Percentiles rank a stretch among this genome's conserved stretches.
Conservation (phyloP, 371 early-diverging fungal genomes). For the Fennellomyces sp. region DNA sequence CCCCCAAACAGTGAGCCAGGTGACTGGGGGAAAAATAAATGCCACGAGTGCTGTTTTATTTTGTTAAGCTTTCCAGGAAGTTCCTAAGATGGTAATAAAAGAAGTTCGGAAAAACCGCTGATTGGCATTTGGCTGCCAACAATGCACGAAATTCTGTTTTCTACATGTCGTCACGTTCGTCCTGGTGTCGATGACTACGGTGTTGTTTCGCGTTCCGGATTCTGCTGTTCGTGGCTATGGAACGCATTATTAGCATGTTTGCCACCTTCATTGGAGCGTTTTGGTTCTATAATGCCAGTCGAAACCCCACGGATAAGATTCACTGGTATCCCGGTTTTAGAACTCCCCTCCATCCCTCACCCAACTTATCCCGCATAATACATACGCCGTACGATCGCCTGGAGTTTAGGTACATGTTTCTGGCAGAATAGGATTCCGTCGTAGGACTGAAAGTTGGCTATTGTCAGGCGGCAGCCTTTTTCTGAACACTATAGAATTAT, state of each 20-base stretch:
- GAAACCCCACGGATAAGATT: constrained; percentile 3
- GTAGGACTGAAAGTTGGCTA: constrained; percentile 38
- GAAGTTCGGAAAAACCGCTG: constrained; percentile 4
- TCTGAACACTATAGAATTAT: constrained; percentile 24
- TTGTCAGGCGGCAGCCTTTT: constrained; percentile 38
- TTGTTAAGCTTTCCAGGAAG: constrained; percentile 2
- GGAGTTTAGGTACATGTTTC: constrained; percentile 46
- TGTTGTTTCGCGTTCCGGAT: too few species aligned
- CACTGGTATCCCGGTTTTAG: neutral
- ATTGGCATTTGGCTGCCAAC: constrained; percentile 1
- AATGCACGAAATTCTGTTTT: too few species aligned
- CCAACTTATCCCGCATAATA: neutral
- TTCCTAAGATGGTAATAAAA: constrained; percentile 1
- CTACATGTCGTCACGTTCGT: too few species aligned
- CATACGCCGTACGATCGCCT: constrained; percentile 27
- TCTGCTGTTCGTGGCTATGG: too few species aligned
- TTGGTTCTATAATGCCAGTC: too few species aligned
- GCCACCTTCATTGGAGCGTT: too few species aligned
- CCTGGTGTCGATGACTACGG: too few species aligned
- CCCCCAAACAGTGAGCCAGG: too few species aligned
- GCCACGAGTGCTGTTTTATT: neutral
- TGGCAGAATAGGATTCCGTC: constrained; percentile 36
- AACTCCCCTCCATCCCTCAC: neutral
- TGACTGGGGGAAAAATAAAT: constrained; percentile 2
- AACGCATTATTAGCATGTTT: too few species aligned